Evolutionary conservation across 1,139 yeast genomes (phyloP), one percentile per base, ranked within the genome.

Genomic region (Blastobotrys persicus): DNA sequence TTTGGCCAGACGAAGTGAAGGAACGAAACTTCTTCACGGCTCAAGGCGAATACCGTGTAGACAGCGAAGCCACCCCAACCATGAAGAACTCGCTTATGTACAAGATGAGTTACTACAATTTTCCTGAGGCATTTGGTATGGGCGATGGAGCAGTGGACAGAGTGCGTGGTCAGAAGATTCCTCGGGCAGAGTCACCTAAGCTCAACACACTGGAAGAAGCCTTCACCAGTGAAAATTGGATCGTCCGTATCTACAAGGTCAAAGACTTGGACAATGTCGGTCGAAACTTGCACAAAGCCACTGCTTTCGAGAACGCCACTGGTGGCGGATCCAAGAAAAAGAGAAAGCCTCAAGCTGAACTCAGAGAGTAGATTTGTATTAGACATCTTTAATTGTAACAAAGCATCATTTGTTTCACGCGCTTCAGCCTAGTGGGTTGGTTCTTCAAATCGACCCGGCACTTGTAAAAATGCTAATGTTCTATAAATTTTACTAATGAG

Each of bases 1-100:
- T 94, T 55, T 94, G 99, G 99, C 99, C 99, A 1, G 98, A 92
- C 32, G 98, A 92, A 66, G 82, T 94, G 49, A 79, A 75, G 59
- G 98, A 94, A 71, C 75, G 95, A 56, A 80, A 83, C 58, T 94
- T 74, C 72, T 94, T 89, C 76, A 86, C 94, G 19, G 79, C 82
- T 7, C 72, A 79, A 49, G 97, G 98, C 52, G 97, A 89, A 68
- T 94, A 89, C 69, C 81, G 82, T 62, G 85, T 92, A 51, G 98
- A 92, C 67, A 79, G 77, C 51, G 75, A 74, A 32, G 98, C 98
- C 13, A 74, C 97, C 2, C 73, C 78, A 38, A 75, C 96, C 38
- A 91, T 94, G 98, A 82, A 78, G 63, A 77, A 92, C 63, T 86
- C 96, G 18, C 74, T 94, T 69, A 81, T 94, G 92, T 92, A 92